phyloP scores from a whole-genome alignment of 2,329 filamentous ascomycete genomes.

The Aspergillus sclerotialis region DNA sequence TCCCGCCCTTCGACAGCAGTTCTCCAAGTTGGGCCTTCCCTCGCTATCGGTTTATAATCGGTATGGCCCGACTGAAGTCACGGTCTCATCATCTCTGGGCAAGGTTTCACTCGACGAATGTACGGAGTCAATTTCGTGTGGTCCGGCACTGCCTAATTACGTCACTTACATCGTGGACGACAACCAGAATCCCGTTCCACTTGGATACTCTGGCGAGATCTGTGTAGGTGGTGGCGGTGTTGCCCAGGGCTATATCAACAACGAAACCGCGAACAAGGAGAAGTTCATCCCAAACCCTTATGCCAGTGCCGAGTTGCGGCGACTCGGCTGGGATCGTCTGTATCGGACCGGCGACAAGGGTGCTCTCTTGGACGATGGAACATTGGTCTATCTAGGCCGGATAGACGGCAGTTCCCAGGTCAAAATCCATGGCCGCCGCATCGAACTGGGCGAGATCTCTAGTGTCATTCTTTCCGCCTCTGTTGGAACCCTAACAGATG shows the following conservation, averaged over 20 bases:
- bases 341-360: slow-evolving; percentile 25
- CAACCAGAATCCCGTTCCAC: slow-evolving; percentile 28
- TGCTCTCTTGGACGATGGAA: slow-evolving; percentile 17
- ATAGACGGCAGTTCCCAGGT: slow-evolving; percentile 18
- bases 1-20: background rate
- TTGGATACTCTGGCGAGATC: slow-evolving; percentile 38
- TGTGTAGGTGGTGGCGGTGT: slow-evolving; percentile 26
- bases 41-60: slow-evolving; percentile 5
- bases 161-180: slow-evolving; percentile 29
- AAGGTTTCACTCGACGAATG: no score
- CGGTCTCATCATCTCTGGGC: no score
- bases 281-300: slow-evolving; percentile 12
- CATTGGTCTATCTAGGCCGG: slow-evolving; percentile 18
- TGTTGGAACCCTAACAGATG: slow-evolving; percentile 4
- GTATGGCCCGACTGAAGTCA: slow-evolving; percentile 12
- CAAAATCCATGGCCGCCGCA: slow-evolving; percentile 22
- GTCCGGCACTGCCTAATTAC: slow-evolving; percentile 36
- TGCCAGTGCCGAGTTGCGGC: background rate
- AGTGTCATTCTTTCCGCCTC: slow-evolving; percentile 17
- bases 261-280: slow-evolving; percentile 7
- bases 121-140: no score
- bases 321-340: slow-evolving; percentile 3
- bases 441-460: slow-evolving; percentile 44
- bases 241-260: slow-evolving; percentile 12
- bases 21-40: slow-evolving; percentile 1